A percentile compares a stretch with the other conserved stretches of the same genome.
These are phyloP conservation scores for Fistulifera pelliculosa DNA, from an alignment of 108 stramenopile genomes.

Conservation along the genomic window DNA sequence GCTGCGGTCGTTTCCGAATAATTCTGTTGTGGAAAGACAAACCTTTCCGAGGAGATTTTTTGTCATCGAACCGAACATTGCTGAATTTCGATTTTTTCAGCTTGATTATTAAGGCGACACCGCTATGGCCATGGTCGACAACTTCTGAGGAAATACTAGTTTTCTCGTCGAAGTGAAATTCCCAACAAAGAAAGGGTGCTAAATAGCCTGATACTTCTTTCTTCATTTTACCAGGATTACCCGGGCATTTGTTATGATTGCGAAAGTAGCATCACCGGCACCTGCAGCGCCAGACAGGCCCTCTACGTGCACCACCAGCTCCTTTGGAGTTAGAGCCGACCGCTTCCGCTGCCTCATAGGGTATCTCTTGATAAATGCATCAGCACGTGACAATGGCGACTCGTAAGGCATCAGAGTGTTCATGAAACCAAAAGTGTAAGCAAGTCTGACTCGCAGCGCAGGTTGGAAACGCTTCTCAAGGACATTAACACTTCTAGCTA, in stretches of 20 bases:
- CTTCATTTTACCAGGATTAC: conserved; percentile 57
- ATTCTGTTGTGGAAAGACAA: no score
- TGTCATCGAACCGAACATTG: no score
- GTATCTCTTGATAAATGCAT: conserved; percentile 38
- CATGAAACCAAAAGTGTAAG: conserved; percentile 63
- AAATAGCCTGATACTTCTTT: conserved; percentile 28
- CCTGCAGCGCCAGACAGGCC: conserved; percentile 57
- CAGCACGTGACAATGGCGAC: conserved; percentile 37
- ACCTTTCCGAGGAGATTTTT: no score
- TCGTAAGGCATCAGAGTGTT: conserved; percentile 60
- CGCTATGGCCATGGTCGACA: conserved; percentile 66
- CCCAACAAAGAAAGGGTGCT: conserved; percentile 51
- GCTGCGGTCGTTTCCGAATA: no score
- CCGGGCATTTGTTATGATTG: conserved; percentile 57
- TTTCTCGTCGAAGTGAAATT: conserved; percentile 29
- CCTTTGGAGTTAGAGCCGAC: conserved; percentile 5
- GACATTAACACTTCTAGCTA: conserved; percentile 74
- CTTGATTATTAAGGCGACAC: conserved; percentile 41
- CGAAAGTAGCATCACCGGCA: conserved; percentile 58
- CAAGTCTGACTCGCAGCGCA: conserved; percentile 50
- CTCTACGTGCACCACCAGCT: conserved; percentile 60
- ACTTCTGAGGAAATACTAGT: conserved; percentile 37
- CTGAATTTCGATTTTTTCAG: background rate
- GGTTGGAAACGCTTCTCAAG: conserved; percentile 60
- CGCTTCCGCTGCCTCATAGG: conserved; percentile 12